phyloP scores from a whole-genome alignment of 176 grass and related monocot species.

The Tillandsia fasciculata region DNA sequence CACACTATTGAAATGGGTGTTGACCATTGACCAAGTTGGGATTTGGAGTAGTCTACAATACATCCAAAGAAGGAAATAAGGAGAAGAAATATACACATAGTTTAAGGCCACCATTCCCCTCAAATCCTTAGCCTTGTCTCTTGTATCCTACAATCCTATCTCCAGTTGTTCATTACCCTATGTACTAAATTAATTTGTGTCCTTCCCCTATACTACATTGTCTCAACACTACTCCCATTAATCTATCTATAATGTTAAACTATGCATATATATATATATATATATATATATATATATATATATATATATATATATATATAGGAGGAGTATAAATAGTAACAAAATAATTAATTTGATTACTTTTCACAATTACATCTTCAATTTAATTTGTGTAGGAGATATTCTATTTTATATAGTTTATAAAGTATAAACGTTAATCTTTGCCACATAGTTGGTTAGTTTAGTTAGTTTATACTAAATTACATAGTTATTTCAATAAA shows the following conservation, averaged over 20 bases:
- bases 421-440: no score
- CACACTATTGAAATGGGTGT: background rate
- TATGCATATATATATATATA: background rate
- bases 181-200: background rate
- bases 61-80: background rate
- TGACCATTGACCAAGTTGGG: constrained; percentile 1
- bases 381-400: no score
- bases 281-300: background rate
- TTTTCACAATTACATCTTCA: no score
- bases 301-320: background rate
- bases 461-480: no score
- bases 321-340: no score
- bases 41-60: background rate
- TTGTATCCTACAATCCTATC: background rate
- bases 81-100: background rate
- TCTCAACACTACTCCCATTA: background rate
- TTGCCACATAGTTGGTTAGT: no score
- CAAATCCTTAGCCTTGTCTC: constrained; percentile 4
- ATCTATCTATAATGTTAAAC: background rate
- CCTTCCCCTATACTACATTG: background rate
- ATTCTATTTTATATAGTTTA: no score
- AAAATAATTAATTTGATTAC: no score
- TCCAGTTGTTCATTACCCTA: background rate
- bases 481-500: no score
- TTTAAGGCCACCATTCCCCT: background rate